These are phyloP conservation scores for Boletus edulis DNA, from an alignment of 768 basidiomycete species.

Conservation along the genomic window DNA sequence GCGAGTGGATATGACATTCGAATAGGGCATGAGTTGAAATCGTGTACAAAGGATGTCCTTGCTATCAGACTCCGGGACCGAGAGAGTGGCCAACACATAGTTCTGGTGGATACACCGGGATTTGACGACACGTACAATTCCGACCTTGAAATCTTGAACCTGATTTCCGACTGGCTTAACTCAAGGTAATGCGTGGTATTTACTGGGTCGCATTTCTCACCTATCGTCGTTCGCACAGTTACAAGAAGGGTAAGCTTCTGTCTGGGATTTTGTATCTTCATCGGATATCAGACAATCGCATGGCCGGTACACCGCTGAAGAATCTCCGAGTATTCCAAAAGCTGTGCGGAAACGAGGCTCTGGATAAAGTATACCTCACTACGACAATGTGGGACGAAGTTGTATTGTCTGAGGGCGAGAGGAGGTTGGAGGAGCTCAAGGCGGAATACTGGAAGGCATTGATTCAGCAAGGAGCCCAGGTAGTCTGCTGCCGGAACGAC, in stretches of 20 bases:
- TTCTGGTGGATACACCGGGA: slow-evolving; percentile 23
- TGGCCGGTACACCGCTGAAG: no score
- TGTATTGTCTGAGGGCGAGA: slow-evolving; percentile 7
- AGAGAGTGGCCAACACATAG: not conserved
- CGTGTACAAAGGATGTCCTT: slow-evolving; percentile 7
- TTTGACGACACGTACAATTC: not conserved
- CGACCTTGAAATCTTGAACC: slow-evolving; percentile 10
- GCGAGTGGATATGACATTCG: slow-evolving; percentile 1
- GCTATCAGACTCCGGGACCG: slow-evolving; percentile 6
- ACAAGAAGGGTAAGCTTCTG: not conserved
- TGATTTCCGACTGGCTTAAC: slow-evolving; percentile 16
- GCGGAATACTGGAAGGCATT: slow-evolving; percentile 7
- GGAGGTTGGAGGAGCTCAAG: slow-evolving; percentile 11
- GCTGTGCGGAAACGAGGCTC: slow-evolving; percentile 27
- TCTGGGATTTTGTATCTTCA: no score
- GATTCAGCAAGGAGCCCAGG: slow-evolving; percentile 6
- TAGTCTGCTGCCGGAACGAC: slow-evolving; percentile 3
- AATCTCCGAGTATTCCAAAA: slow-evolving; percentile 29
- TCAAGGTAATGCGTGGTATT: not conserved
- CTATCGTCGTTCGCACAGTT: not conserved
- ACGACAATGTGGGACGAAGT: no score
- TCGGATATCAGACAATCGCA: no score
- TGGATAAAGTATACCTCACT: slow-evolving; percentile 30
- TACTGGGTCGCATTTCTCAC: not conserved
- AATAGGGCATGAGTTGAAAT: slow-evolving; percentile 8